Conservation (phyloP, 2,329 filamentous ascomycete genomes). For the Calonectria pteridis region DNA sequence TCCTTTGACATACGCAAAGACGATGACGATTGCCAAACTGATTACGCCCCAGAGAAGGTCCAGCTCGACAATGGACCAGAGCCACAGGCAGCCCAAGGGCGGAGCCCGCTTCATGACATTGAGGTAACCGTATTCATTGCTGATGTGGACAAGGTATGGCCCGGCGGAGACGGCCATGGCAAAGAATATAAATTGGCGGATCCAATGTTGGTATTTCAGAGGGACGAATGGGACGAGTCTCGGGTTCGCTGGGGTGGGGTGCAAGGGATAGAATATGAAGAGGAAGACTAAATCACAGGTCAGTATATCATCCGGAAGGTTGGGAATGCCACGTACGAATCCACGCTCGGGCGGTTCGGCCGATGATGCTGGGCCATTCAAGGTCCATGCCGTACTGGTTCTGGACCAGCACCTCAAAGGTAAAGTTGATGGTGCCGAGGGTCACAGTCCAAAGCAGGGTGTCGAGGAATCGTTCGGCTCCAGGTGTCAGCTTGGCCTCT, state of each 20-base stretch:
- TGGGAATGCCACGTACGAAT: constrained; percentile 56
- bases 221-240: constrained; percentile 64
- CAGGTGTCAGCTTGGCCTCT: constrained; percentile 55
- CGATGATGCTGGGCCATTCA: constrained; percentile 67
- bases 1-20: constrained; percentile 63
- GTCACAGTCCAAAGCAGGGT: constrained; percentile 70
- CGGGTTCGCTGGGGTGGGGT: constrained; percentile 64
- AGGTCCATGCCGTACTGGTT: constrained; percentile 81
- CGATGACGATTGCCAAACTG: constrained; percentile 61
- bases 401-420: constrained; percentile 83
- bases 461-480: constrained; percentile 66
- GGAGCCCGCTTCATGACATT: constrained; percentile 93
- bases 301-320: background rate
- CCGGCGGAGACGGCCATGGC: constrained; percentile 71
- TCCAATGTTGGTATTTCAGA: constrained; percentile 56
- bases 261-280: constrained; percentile 68
- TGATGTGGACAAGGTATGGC: constrained; percentile 84
- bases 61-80: constrained; percentile 93
- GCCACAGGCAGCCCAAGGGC: constrained; percentile 89
- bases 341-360: constrained; percentile 66
- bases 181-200: constrained; percentile 75
- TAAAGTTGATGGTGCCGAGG: constrained; percentile 80
- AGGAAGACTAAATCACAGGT: constrained; percentile 60
- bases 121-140: constrained; percentile 84
- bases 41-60: constrained; percentile 74